Conservation (phyloP, 805 yeast genomes). For the Yarrowia porcina region DNA sequence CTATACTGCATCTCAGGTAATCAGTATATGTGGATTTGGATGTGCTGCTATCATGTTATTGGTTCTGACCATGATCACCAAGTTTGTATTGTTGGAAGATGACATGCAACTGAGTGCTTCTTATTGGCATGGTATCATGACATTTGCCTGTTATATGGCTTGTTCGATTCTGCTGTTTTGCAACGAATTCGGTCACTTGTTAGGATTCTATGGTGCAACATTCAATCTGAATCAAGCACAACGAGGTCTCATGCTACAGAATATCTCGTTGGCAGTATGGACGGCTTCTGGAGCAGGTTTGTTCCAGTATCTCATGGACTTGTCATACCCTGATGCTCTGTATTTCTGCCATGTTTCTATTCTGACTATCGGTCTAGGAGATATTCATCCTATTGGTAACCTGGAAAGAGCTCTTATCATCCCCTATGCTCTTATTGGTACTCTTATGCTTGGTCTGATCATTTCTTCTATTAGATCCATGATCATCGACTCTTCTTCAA, state of each 20-base stretch:
- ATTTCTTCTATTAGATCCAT: constrained; percentile 66
- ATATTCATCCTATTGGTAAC: constrained; percentile 52
- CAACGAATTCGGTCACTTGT: constrained; percentile 60
- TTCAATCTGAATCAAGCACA: constrained; percentile 67
- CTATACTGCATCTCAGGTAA: constrained; percentile 58
- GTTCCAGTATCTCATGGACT: constrained; percentile 46
- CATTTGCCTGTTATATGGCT: constrained; percentile 56
- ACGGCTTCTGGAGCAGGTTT: constrained; percentile 65
- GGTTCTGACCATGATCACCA: constrained; percentile 45
- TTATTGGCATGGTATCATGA: constrained; percentile 73
- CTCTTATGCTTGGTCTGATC: constrained; percentile 69
- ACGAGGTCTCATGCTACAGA: constrained; percentile 68
- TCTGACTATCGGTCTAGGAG: constrained; percentile 80
- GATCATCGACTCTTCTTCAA: constrained; percentile 56
- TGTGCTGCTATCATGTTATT: constrained; percentile 55
- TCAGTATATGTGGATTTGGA: constrained; percentile 64
- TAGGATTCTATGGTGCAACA: constrained; percentile 61
- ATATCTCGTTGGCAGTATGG: constrained; percentile 65
- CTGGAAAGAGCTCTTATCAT: constrained; percentile 58
- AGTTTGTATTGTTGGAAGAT: constrained; percentile 36
- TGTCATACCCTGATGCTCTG: constrained; percentile 62
- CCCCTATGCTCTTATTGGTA: constrained; percentile 65
- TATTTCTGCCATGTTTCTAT: constrained; percentile 72
- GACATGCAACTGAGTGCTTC: constrained; percentile 28
- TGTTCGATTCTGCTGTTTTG: constrained; percentile 53